Evolutionary conservation across 306 rosid species (phyloP).

Genomic region (Castanospermum australe): DNA sequence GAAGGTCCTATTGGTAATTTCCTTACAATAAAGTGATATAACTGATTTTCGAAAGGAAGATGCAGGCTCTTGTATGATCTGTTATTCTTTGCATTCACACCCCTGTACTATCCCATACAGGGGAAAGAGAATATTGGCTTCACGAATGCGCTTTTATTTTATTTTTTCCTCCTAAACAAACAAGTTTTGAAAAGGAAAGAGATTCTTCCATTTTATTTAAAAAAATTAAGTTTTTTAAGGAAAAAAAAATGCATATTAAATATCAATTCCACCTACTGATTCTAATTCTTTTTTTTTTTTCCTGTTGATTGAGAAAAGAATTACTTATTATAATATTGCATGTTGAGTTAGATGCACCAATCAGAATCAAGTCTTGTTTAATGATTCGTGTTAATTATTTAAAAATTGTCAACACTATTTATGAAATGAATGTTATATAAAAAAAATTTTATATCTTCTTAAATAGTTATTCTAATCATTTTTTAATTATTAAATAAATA

Average conservation of each 20-base stretch:
- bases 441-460: no score
- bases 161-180: not conserved
- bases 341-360: constrained; percentile 14
- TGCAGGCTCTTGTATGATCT: not conserved
- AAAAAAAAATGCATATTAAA: not conserved
- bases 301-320: not conserved
- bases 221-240: no score
- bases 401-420: not conserved
- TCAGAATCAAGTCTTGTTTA: constrained; percentile 19
- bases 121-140: not conserved
- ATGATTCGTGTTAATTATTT: constrained; percentile 13
- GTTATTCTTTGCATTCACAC: constrained; percentile 29
- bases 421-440: not conserved
- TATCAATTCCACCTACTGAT: not conserved
- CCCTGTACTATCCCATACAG: not conserved
- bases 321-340: not conserved
- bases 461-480: no score
- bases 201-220: no score
- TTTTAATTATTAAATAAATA: no score
- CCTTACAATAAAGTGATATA: not conserved
- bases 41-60: constrained; percentile 31
- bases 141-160: not conserved
- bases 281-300: not conserved
- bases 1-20: constrained; percentile 34
- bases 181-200: not conserved